These are phyloP conservation scores for Astrothelium macrocarpum DNA, from an alignment of 495 filamentous ascomycete genomes.

Conservation along the genomic window DNA sequence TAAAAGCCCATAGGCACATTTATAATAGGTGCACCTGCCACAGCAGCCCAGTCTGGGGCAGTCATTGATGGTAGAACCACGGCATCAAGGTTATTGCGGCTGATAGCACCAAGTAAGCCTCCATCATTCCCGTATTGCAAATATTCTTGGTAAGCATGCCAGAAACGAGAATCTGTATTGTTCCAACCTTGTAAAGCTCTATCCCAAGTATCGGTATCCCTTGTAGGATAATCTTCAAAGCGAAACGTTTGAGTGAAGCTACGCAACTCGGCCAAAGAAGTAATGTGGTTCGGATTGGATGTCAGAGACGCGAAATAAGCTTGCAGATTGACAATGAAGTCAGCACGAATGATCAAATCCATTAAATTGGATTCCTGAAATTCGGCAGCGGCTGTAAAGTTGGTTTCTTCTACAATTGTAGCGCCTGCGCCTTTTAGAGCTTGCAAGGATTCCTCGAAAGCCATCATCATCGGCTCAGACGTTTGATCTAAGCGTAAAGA, in stretches of 20 bases:
- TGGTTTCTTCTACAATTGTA: neutral
- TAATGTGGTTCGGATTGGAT: neutral
- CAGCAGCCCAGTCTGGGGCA: neutral
- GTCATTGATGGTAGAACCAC: neutral
- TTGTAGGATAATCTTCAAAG: neutral
- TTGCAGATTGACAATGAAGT: neutral
- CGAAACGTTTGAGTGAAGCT: neutral
- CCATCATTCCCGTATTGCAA: neutral
- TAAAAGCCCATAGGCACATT: neutral
- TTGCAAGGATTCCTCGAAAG: neutral
- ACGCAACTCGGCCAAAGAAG: neutral
- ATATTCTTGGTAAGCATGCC: neutral
- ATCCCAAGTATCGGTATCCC: neutral
- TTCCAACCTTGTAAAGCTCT: neutral
- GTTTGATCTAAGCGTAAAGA: no score
- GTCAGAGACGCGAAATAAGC: neutral
- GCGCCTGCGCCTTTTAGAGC: neutral
- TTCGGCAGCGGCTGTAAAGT: neutral
- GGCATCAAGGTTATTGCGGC: neutral
- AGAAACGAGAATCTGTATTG: neutral
- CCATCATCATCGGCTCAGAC: no score
- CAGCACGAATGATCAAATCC: neutral
- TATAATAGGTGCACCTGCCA: neutral
- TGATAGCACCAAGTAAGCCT: neutral
- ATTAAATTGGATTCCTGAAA: neutral